Evolutionary conservation across 2,329 filamentous ascomycete species (phyloP), one percentile per base, ranked within the genome.

Genomic region (Aphanoascus verrucosus): DNA sequence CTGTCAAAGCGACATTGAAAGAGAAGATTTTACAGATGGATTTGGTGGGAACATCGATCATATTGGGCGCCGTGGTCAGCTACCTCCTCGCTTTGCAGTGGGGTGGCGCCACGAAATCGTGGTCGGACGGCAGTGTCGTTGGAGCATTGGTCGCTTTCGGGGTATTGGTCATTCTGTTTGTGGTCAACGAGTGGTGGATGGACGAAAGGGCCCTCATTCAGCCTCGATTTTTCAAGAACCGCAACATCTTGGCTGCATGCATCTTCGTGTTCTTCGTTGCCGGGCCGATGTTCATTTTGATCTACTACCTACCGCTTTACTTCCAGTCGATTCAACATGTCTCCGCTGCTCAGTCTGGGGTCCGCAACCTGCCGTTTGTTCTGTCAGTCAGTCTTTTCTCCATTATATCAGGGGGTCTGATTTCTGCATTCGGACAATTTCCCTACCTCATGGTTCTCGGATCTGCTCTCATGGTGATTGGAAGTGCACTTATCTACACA

Each of bases 281-380:
- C 5, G 55, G 55, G 1, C 49, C 56, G 12, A 31, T 52, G 58
- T 48, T 56, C 44, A 14, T 58, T 43, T 12, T 57, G 42, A 28
- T 58, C 49, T 54, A 62, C 23, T 65, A 64, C 53, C 49, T 66
- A 14, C 63, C 64, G 8, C 63, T 66, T 43, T 67, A 70, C 57
- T 74, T 74, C 62, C 72, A 75, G 60, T 67, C 70, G 41, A 68
- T 69, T 53, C 71, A 72, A 58, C 62, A 66, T 17, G 68, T 67
- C 3, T 64, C 64, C 1, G 68, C 72, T 14, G 65, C 69, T 28
- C 59, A 63, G 14, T 67, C 67, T 17, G 69, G 66, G 12, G 61
- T 64, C 53, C 56, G 64, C 58, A 60, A 62, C 47, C 15, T 68
- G 1, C 72, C 71, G 2, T 64, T 72, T 49, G 65, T 73, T 56